Evolutionary conservation across 2,329 filamentous ascomycete genomes (phyloP).

Genomic region (Furcasterigmium furcatum): DNA sequence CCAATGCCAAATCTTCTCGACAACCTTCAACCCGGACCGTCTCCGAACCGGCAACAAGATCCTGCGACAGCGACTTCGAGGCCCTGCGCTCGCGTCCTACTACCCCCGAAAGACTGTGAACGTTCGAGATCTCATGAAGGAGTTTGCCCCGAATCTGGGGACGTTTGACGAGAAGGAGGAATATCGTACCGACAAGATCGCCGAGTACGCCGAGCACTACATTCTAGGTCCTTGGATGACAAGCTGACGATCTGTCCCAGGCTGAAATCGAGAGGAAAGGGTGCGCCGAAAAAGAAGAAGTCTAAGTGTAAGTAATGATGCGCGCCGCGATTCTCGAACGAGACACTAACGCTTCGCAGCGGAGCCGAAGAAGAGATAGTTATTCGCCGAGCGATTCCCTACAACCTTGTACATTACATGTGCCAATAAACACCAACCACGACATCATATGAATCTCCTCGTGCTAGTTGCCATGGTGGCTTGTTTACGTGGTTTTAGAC

Average conservation of each 20-base stretch:
- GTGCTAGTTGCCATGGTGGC: too few relatives aligned
- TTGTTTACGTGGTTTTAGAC: too few relatives aligned
- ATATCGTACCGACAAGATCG: slow-evolving; percentile 73
- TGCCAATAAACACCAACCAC: not conserved
- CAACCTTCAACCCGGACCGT: slow-evolving; percentile 82
- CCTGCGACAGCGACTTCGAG: slow-evolving; percentile 80
- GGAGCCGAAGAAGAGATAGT: slow-evolving; percentile 37
- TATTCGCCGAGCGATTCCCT: not conserved
- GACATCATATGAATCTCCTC: too few relatives aligned
- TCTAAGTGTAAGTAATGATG: slow-evolving; percentile 26
- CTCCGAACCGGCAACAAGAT: slow-evolving; percentile 87
- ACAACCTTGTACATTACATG: slow-evolving; percentile 7
- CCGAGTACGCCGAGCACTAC: slow-evolving; percentile 45
- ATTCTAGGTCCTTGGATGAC: not conserved
- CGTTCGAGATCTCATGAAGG: slow-evolving; percentile 69
- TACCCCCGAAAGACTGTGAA: slow-evolving; percentile 76
- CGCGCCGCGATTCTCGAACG: too few relatives aligned
- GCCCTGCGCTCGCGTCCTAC: slow-evolving; percentile 80
- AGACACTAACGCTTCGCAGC: slow-evolving; percentile 26
- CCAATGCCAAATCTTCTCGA: slow-evolving; percentile 89
- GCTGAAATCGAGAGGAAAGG: slow-evolving; percentile 78
- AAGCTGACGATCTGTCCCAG: slow-evolving; percentile 39
- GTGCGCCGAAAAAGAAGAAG: slow-evolving; percentile 84
- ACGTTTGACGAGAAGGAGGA: slow-evolving; percentile 75
- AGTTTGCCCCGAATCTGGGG: slow-evolving; percentile 63